phyloP scores from a whole-genome alignment of 2,329 filamentous ascomycete species.

The Tolypocladium capitatum region DNA sequence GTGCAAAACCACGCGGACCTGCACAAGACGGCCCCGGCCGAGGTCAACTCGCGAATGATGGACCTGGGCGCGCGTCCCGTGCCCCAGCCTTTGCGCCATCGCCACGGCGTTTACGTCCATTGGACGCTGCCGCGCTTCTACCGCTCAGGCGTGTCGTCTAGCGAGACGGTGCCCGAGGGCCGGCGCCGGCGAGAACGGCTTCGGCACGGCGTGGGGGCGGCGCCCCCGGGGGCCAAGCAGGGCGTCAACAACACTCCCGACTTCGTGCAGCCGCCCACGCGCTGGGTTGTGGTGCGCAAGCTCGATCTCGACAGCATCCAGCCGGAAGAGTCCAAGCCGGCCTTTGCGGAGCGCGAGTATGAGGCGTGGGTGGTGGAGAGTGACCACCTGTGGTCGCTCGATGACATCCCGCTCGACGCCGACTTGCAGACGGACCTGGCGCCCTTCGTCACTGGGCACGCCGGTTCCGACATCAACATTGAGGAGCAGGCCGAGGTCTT shows the following conservation, averaged over 20 bases:
- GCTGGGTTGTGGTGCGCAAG: conserved; percentile 25
- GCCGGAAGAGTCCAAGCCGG: neutral
- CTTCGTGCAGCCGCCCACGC: conserved; percentile 13
- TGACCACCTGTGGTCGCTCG: conserved; percentile 18
- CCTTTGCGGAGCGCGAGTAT: conserved; percentile 2
- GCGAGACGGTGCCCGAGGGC: neutral
- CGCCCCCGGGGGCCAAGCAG: no score
- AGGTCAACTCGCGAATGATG: conserved; percentile 20
- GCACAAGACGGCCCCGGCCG: conserved; percentile 18
- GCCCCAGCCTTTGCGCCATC: conserved; percentile 9
- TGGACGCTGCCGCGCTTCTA: conserved; percentile 27
- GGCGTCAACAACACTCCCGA: conserved; percentile 2
- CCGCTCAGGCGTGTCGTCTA: conserved; percentile 12
- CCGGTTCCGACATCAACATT: conserved; percentile 9
- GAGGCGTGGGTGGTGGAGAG: conserved; percentile 26
- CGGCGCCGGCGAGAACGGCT: neutral
- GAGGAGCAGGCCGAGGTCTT: conserved; percentile 27
- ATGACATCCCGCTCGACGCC: conserved; percentile 12
- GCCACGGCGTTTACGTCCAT: conserved; percentile 27
- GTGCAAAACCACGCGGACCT: conserved; percentile 23
- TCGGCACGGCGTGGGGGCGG: neutral
- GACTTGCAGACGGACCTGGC: conserved; percentile 27
- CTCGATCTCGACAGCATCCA: conserved; percentile 9
- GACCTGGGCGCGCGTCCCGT: conserved; percentile 16
- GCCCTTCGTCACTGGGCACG: conserved; percentile 19